phyloP scores from a whole-genome alignment of 352 stramenopile species.

The Aphanomyces stellatus region DNA sequence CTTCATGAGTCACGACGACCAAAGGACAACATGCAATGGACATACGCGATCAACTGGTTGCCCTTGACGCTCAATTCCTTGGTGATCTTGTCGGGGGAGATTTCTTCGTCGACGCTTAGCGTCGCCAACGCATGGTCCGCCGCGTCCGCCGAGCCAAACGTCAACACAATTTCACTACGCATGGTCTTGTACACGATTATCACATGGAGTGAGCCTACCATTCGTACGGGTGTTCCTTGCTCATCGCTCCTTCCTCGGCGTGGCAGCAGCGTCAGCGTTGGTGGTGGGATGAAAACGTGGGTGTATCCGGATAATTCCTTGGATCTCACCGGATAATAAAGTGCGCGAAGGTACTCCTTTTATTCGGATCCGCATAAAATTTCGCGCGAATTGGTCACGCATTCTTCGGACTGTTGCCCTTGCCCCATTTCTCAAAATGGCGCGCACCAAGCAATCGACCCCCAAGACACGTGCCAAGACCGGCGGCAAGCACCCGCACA shows the following conservation, averaged over 20 bases:
- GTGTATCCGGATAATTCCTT: neutral
- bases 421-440: conserved; percentile 22
- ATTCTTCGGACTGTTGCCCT: no score
- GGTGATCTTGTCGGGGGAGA: conserved; percentile 81
- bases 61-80: conserved; percentile 53
- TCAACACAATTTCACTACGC: conserved; percentile 48
- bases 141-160: conserved; percentile 54
- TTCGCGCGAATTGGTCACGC: neutral
- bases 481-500: conserved; percentile 38
- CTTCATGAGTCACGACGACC: no score
- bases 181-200: neutral
- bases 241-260: conserved; percentile 23
- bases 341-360: neutral
- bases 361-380: neutral
- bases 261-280: neutral
- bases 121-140: conserved; percentile 63
- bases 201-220: conserved; percentile 34
- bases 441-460: conserved; percentile 30
- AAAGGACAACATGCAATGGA: no score
- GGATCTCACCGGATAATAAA: neutral
- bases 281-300: neutral
- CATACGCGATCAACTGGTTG: conserved; percentile 59
- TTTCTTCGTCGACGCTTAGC: conserved; percentile 80
- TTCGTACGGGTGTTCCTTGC: conserved; percentile 60
- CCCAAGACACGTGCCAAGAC: conserved; percentile 18